Evolutionary conservation across 2,329 filamentous ascomycete species (phyloP).

Genomic region (Colletotrichum costaricense): DNA sequence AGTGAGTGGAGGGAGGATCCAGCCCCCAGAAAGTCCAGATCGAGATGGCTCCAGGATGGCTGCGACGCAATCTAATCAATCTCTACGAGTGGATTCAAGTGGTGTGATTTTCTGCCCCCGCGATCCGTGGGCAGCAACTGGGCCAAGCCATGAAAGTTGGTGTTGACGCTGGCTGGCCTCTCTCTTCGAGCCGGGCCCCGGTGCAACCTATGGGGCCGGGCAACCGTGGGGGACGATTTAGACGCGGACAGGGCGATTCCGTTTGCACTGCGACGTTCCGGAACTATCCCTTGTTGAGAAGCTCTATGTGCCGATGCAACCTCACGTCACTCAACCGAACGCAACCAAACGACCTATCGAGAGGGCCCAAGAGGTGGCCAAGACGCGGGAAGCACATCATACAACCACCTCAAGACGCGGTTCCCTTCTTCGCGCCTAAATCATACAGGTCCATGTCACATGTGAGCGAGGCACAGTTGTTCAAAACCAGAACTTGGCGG

Average conservation of each 20-base stretch:
- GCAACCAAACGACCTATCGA: neutral
- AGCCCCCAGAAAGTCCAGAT: neutral
- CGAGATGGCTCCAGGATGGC: conserved; percentile 13
- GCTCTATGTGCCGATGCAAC: conserved; percentile 15
- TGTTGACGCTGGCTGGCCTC: neutral
- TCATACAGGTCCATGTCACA: neutral
- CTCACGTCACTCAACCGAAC: conserved; percentile 23
- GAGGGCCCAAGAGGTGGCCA: neutral
- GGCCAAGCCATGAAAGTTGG: neutral
- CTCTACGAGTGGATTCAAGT: conserved; percentile 1
- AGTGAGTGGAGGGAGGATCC: neutral
- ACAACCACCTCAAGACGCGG: neutral
- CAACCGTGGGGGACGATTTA: conserved; percentile 9
- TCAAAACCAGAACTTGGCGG: neutral
- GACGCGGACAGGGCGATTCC: conserved; percentile 33
- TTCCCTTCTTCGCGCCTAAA: conserved; percentile 21
- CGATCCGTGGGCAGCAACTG: neutral
- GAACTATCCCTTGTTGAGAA: conserved; percentile 7
- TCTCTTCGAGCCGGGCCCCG: neutral
- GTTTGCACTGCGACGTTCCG: conserved; percentile 7
- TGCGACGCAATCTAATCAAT: conserved; percentile 33
- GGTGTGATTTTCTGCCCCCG: conserved; percentile 28
- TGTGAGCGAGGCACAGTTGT: neutral
- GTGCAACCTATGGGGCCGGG: conserved; percentile 9
- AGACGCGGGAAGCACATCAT: conserved; percentile 16